Evolutionary conservation across 441 rosid genomes (phyloP).

Genomic region (Erodium trifolium): DNA sequence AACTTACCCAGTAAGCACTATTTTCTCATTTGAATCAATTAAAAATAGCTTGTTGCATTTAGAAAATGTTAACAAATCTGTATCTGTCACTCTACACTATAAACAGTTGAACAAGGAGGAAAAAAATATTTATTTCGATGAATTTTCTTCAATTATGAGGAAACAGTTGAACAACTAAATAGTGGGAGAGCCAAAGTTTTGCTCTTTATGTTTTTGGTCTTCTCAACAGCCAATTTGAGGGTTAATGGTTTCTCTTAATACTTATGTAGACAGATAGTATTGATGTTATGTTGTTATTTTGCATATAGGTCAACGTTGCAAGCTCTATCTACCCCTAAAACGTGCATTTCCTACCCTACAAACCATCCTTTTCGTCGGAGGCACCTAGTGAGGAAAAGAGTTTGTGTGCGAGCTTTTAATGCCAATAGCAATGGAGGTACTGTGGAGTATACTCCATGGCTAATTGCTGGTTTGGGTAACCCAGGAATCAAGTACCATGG

Average conservation of each 20-base stretch:
- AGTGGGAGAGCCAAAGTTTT: not conserved
- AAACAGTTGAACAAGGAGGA: not conserved
- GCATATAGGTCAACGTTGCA: slow-evolving; percentile 56
- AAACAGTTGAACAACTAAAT: not conserved
- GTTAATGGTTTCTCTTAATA: not conserved
- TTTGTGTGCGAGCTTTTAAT: slow-evolving; percentile 32
- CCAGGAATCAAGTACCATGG: slow-evolving; percentile 94
- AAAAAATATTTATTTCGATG: not conserved
- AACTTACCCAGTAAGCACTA: not conserved
- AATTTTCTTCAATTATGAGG: not conserved
- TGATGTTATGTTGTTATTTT: not conserved
- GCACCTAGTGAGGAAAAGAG: slow-evolving; percentile 24
- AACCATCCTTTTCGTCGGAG: slow-evolving; percentile 26
- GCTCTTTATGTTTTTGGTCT: not conserved
- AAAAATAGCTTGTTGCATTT: not conserved
- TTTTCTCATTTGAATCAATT: not conserved
- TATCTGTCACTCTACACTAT: not conserved
- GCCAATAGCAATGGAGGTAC: slow-evolving; percentile 33
- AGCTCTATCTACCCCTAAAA: slow-evolving; percentile 42
- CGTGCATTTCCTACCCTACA: slow-evolving; percentile 32
- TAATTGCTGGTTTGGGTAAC: slow-evolving; percentile 83
- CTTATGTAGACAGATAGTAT: not conserved
- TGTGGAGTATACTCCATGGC: slow-evolving; percentile 88
- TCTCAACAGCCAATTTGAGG: not conserved
- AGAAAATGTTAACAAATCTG: no score